phyloP scores from a whole-genome alignment of 2,329 filamentous ascomycete genomes.

The Fusarium camptoceras region DNA sequence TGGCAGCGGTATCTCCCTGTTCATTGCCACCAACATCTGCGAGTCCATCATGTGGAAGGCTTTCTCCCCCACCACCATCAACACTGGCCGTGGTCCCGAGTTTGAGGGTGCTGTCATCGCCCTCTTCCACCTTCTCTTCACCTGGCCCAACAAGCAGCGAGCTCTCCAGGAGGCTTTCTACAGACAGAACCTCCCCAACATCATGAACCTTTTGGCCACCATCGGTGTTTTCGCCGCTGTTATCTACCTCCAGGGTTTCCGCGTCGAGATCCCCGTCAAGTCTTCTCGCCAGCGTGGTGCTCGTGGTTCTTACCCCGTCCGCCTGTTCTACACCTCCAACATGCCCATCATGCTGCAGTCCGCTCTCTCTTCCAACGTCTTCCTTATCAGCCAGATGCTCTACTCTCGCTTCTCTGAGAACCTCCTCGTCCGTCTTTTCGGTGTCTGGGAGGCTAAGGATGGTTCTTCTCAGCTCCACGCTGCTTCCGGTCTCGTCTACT shows the following conservation, averaged over 20 bases:
- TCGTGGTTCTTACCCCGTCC: constrained; percentile 96
- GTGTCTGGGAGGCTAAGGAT: constrained; percentile 98
- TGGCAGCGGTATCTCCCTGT: constrained; percentile 97
- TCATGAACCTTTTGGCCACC: constrained; percentile 98
- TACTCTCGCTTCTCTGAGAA: constrained; percentile 99
- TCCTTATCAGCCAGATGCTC: constrained; percentile 99
- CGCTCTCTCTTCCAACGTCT: constrained; percentile 97
- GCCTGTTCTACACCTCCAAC: constrained; percentile 99
- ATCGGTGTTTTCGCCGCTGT: constrained; percentile 94
- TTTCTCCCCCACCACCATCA: constrained; percentile 98
- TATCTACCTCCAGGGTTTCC: constrained; percentile 99
- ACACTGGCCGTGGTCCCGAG: constrained; percentile 98
- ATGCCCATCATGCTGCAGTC: constrained; percentile 99
- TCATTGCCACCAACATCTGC: constrained; percentile 99
- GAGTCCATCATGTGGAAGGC: constrained; percentile 99
- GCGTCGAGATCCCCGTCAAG: constrained; percentile 99
- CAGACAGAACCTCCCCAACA: constrained; percentile 98
- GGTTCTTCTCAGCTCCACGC: constrained; percentile 96
- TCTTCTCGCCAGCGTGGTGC: constrained; percentile 98
- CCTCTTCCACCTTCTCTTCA: constrained; percentile 96
- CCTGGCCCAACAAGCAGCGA: constrained; percentile 99
- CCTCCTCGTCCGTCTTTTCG: constrained; percentile 95
- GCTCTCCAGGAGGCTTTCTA: constrained; percentile 99
- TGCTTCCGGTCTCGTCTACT: constrained; percentile 94
- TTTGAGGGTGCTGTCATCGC: constrained; percentile 99